Evolutionary conservation across 2,329 filamentous ascomycete species (phyloP).

Genomic region (Eutypa lata): DNA sequence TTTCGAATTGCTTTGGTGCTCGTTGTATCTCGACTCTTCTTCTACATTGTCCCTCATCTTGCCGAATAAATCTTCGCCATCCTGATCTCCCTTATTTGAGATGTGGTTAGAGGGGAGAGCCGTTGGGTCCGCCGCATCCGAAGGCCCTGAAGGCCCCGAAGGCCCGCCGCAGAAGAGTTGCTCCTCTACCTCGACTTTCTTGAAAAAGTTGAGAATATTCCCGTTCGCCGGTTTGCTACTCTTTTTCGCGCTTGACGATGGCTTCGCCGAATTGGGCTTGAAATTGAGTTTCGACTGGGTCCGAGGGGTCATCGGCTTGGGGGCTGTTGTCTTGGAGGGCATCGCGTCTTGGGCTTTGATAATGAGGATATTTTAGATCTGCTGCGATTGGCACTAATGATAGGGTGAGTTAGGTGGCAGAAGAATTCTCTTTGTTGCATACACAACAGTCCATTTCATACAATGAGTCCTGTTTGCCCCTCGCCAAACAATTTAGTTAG

Average conservation of each 20-base stretch:
- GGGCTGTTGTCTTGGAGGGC: conserved; percentile 10
- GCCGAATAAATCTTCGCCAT: conserved; percentile 29
- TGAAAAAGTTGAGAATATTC: conserved; percentile 73
- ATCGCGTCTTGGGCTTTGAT: conserved; percentile 5
- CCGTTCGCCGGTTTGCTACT: conserved; percentile 45
- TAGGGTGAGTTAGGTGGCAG: no score
- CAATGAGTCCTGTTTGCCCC: no score
- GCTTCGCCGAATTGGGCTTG: conserved; percentile 17
- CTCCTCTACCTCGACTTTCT: conserved; percentile 61
- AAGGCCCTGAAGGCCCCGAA: no score
- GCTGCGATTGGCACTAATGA: not conserved
- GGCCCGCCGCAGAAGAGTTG: conserved; percentile 52
- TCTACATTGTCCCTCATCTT: conserved; percentile 27
- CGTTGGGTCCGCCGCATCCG: conserved; percentile 24
- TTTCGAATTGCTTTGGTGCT: conserved; percentile 30
- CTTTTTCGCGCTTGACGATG: conserved; percentile 22
- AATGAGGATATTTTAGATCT: not conserved
- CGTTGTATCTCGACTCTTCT: conserved; percentile 24
- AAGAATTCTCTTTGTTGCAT: no score
- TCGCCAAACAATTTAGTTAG: no score
- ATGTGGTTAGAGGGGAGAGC: no score
- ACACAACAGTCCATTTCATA: no score
- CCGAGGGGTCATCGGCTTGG: conserved; percentile 20
- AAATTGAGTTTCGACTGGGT: conserved; percentile 29
- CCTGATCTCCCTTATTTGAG: conserved; percentile 15